These are phyloP conservation scores for Penicillium sclerotigenum DNA, from an alignment of 2,329 filamentous ascomycete species.

Conservation along the genomic window DNA sequence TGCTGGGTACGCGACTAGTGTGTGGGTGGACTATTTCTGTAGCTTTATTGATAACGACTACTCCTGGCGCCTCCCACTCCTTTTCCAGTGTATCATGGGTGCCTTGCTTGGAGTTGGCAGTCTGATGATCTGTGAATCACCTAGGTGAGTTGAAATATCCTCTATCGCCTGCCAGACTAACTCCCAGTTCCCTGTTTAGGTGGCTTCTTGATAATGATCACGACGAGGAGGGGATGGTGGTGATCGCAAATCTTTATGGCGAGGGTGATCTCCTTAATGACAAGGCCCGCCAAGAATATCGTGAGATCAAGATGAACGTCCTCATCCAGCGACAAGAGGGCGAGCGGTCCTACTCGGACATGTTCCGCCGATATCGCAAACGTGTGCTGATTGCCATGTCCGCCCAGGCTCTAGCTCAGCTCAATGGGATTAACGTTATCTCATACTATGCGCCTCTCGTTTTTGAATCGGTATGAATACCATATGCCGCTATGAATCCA, in stretches of 20 bases:
- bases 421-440: conserved; percentile 99
- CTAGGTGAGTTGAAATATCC: conserved; percentile 59
- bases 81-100: conserved; percentile 95
- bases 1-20: conserved; percentile 88
- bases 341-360: conserved; percentile 84
- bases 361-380: conserved; percentile 89
- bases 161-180: conserved; percentile 22
- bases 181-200: conserved; percentile 47
- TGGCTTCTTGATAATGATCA: conserved; percentile 98
- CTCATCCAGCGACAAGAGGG: conserved; percentile 91
- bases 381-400: conserved; percentile 99
- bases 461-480: conserved; percentile 66
- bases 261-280: conserved; percentile 91
- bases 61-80: conserved; percentile 85
- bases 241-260: conserved; percentile 96
- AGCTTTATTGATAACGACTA: conserved; percentile 80
- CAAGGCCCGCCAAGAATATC: conserved; percentile 91
- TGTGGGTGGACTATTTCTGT: conserved; percentile 98
- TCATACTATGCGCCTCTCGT: conserved; percentile 97
- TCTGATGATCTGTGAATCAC: conserved; percentile 92
- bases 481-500: background rate
- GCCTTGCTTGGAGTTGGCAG: conserved; percentile 79
- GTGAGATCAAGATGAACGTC: conserved; percentile 98
- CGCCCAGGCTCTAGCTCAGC: conserved; percentile 88
- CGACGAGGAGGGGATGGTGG: conserved; percentile 96